Evolutionary conservation across 768 basidiomycete species (phyloP).

Genomic region (Harrya chromipes): DNA sequence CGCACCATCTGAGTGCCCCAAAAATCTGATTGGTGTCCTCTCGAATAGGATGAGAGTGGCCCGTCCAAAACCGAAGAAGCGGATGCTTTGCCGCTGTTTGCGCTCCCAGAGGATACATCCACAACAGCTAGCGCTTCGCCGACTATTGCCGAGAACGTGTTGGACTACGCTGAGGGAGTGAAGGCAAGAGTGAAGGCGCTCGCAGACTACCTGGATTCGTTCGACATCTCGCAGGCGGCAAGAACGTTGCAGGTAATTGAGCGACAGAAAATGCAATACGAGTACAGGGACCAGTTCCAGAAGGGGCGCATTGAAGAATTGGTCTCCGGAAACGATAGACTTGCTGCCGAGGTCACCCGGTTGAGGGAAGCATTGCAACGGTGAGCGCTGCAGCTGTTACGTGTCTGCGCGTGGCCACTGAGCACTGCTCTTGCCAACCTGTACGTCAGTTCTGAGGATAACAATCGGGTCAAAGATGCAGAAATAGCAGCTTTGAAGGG

Average conservation of each 20-base stretch:
- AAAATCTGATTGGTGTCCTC: neutral
- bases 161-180: constrained; percentile 23
- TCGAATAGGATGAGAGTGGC: neutral
- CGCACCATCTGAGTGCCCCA: neutral
- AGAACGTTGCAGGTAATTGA: constrained; percentile 14
- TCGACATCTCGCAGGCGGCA: constrained; percentile 18
- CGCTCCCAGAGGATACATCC: constrained; percentile 11
- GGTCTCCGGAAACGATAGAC: constrained; percentile 15
- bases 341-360: constrained; percentile 13
- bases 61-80: neutral
- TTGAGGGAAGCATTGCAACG: constrained; percentile 14
- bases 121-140: constrained; percentile 18
- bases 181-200: constrained; percentile 23
- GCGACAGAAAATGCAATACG: constrained; percentile 23
- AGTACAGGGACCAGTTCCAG: constrained; percentile 23
- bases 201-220: constrained; percentile 27
- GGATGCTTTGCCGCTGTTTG: constrained; percentile 20
- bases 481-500: neutral
- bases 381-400: constrained; percentile 7
- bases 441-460: neutral
- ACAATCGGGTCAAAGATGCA: no score
- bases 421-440: no score
- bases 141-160: constrained; percentile 25
- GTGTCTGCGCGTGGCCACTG: neutral
- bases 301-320: constrained; percentile 21